Conservation (phyloP, 371 early-diverging fungal species). For the Zychaea mexicana region DNA sequence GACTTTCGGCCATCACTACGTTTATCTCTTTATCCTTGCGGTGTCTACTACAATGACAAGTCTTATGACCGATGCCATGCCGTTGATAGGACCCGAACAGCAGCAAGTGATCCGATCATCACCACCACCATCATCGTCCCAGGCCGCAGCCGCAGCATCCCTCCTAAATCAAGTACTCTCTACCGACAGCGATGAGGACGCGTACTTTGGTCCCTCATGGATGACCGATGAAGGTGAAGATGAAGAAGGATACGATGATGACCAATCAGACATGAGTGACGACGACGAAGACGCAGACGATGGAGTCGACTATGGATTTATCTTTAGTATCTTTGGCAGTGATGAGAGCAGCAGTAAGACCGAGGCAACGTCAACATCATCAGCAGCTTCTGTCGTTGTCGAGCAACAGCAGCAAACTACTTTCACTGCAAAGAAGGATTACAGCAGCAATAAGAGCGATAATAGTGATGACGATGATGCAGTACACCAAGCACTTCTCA, state of each 20-base stretch:
- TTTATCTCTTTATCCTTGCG: background rate
- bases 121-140: background rate
- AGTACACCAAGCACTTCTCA: slow-evolving; percentile 3
- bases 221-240: background rate
- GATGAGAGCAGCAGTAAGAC: background rate
- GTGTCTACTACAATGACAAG: background rate
- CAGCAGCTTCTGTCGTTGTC: too few relatives aligned
- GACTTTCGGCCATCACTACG: background rate
- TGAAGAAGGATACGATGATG: background rate
- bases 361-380: background rate
- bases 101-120: background rate
- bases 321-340: background rate
- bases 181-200: slow-evolving; percentile 9
- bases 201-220: slow-evolving; percentile 6
- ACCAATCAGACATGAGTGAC: background rate
- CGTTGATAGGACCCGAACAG: background rate
- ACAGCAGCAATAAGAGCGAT: background rate
- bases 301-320: background rate
- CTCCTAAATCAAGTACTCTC: slow-evolving; percentile 9
- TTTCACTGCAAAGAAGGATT: background rate
- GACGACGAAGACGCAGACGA: background rate
- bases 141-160: background rate
- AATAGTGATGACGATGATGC: background rate
- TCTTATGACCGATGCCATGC: background rate
- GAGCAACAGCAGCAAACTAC: too few relatives aligned